phyloP scores from a whole-genome alignment of 371 early-diverging fungal species.

The Rhizopus sp. region DNA sequence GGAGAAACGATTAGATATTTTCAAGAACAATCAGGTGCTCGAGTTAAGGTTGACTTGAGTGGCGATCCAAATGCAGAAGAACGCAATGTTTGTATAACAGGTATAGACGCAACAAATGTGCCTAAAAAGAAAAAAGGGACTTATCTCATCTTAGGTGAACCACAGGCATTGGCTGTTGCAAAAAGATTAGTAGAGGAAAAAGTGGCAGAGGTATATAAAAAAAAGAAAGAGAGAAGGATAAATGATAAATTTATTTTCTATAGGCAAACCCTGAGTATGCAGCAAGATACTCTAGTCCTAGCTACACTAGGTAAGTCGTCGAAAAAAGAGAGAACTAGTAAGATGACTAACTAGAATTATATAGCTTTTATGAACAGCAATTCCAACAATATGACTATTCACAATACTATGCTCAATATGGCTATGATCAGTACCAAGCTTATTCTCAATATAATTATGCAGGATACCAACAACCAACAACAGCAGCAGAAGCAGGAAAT shows the following conservation, averaged over 20 bases:
- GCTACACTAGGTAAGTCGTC: conserved; percentile 18
- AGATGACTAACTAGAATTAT: conserved; percentile 15
- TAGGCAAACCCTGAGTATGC: conserved; percentile 38
- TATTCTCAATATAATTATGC: conserved; percentile 35
- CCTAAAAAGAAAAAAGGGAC: conserved; percentile 27
- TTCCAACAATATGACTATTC: conserved; percentile 40
- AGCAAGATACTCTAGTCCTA: conserved; percentile 20
- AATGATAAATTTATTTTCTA: conserved; percentile 9
- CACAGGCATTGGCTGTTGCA: conserved; percentile 56
- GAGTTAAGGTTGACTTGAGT: conserved; percentile 73
- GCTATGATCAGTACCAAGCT: conserved; percentile 35
- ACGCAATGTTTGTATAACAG: conserved; percentile 41
- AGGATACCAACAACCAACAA: conserved; percentile 19
- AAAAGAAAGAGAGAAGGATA: conserved; percentile 1
- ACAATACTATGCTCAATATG: conserved; percentile 47
- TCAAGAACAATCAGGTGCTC: conserved; percentile 81
- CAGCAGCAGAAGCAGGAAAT: conserved; percentile 9
- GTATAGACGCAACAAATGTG: conserved; percentile 21
- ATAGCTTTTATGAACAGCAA: conserved; percentile 16
- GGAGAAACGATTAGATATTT: conserved; percentile 88
- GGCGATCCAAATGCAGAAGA: conserved; percentile 41
- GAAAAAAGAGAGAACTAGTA: conserved; percentile 32
- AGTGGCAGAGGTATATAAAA: conserved; percentile 45
- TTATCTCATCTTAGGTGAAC: conserved; percentile 35
- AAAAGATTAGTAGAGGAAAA: conserved; percentile 61